These are phyloP conservation scores for Hypholoma sublateritium DNA, from an alignment of 768 basidiomycete genomes.

Conservation along the genomic window DNA sequence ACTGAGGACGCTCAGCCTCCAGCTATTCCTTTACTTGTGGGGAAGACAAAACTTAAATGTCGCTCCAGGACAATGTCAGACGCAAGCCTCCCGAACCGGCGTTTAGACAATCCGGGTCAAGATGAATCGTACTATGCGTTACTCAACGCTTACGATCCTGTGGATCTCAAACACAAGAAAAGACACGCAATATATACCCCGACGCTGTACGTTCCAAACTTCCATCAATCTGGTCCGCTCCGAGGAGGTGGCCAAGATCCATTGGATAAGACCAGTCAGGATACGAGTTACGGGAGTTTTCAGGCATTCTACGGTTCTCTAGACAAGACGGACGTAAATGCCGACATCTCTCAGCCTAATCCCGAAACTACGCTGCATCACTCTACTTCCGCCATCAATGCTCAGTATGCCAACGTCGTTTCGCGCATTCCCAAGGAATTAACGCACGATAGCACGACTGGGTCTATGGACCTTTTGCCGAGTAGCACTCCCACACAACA, in stretches of 20 bases:
- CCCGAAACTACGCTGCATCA: not conserved
- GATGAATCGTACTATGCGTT: slow-evolving; percentile 13
- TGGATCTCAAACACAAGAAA: slow-evolving; percentile 22
- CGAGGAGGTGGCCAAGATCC: not conserved
- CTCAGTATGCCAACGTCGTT: not conserved
- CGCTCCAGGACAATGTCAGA: not conserved
- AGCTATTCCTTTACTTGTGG: not conserved
- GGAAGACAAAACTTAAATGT: not conserved
- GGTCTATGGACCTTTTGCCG: slow-evolving; percentile 5
- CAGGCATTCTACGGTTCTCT: not conserved
- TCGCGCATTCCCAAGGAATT: not conserved
- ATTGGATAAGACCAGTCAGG: not conserved
- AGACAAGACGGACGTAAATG: not conserved
- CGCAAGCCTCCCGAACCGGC: not conserved
- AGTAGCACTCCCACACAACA: slow-evolving; percentile 4
- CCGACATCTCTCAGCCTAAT: not conserved
- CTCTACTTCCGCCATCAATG: not conserved
- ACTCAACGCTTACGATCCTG: slow-evolving; percentile 10
- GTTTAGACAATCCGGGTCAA: not conserved
- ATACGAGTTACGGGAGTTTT: not conserved
- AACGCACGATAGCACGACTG: not conserved
- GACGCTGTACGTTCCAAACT: slow-evolving; percentile 25
- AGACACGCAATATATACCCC: slow-evolving; percentile 40
- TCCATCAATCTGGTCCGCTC: slow-evolving; percentile 14
- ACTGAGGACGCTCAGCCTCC: slow-evolving; percentile 1